Evolutionary conservation across 306 rosid species (phyloP).

Genomic region (Corylus avellana): DNA sequence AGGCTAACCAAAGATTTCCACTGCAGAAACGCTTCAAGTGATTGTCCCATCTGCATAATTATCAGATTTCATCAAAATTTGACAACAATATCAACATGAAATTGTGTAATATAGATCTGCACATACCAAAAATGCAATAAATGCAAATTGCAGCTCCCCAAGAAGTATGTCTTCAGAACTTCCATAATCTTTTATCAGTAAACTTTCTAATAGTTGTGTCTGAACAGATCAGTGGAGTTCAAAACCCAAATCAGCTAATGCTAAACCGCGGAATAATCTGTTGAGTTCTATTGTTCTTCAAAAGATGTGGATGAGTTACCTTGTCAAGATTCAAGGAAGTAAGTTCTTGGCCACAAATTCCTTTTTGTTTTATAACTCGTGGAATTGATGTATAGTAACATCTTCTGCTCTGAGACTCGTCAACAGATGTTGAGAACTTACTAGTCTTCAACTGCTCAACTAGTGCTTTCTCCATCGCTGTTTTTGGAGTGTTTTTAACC

Average conservation of each 20-base stretch:
- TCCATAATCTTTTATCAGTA: conserved; percentile 67
- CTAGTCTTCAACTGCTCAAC: conserved; percentile 60
- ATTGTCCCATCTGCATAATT: conserved; percentile 85
- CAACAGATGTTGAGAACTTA: conserved; percentile 52
- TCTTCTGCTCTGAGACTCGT: conserved; percentile 52
- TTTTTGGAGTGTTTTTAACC: conserved; percentile 45
- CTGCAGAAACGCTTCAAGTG: conserved; percentile 87
- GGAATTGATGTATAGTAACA: conserved; percentile 90
- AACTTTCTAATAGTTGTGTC: conserved; percentile 77
- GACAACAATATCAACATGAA: conserved; percentile 13
- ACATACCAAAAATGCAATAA: conserved; percentile 73
- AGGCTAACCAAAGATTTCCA: conserved; percentile 88
- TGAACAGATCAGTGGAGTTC: conserved; percentile 34
- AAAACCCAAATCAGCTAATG: conserved; percentile 22
- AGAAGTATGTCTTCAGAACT: conserved; percentile 82
- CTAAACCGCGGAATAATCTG: not conserved
- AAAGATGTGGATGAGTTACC: conserved; percentile 33
- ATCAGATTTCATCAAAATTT: conserved; percentile 28
- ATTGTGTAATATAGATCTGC: conserved; percentile 4
- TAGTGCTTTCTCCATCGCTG: conserved; percentile 60
- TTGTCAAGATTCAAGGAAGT: conserved; percentile 90
- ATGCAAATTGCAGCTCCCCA: conserved; percentile 91
- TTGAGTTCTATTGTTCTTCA: not conserved
- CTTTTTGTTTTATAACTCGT: conserved; percentile 65
- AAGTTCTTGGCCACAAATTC: conserved; percentile 75